phyloP scores from a whole-genome alignment of 176 grass and related monocot species.

The Zoysia japonica region DNA sequence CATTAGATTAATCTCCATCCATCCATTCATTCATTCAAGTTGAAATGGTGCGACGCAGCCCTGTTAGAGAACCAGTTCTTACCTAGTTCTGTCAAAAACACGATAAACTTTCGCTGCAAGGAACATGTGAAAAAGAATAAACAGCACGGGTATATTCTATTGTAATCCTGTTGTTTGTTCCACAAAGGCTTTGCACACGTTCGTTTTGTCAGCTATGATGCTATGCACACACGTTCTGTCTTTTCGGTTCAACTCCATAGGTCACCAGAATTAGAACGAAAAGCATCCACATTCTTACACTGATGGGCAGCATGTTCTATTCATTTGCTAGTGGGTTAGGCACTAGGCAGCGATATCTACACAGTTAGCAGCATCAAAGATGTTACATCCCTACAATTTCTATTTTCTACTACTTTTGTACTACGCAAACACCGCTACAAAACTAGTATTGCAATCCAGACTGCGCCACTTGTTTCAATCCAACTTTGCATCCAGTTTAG shows the following conservation, averaged over 20 bases:
- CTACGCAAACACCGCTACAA: constrained; percentile 43
- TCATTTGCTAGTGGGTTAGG: not conserved
- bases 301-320: not conserved
- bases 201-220: not conserved
- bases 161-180: not conserved
- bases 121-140: constrained; percentile 42
- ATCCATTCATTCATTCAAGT: constrained; percentile 30
- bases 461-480: constrained; percentile 47
- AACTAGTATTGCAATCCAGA: constrained; percentile 41
- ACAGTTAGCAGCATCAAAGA: constrained; percentile 23
- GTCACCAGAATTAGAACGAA: not conserved
- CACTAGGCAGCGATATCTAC: constrained; percentile 27
- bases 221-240: not conserved
- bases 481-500: constrained; percentile 54
- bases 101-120: not conserved
- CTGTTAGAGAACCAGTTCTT: not conserved
- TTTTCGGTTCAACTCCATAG: constrained; percentile 1
- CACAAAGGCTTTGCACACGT: not conserved
- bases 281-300: not conserved
- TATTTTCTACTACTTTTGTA: constrained; percentile 29
- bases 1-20: constrained; percentile 2
- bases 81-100: not conserved
- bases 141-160: not conserved
- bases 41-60: not conserved
- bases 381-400: constrained; percentile 24